Evolutionary conservation across 371 early-diverging fungal species (phyloP).

Genomic region (Mucor saturninus): DNA sequence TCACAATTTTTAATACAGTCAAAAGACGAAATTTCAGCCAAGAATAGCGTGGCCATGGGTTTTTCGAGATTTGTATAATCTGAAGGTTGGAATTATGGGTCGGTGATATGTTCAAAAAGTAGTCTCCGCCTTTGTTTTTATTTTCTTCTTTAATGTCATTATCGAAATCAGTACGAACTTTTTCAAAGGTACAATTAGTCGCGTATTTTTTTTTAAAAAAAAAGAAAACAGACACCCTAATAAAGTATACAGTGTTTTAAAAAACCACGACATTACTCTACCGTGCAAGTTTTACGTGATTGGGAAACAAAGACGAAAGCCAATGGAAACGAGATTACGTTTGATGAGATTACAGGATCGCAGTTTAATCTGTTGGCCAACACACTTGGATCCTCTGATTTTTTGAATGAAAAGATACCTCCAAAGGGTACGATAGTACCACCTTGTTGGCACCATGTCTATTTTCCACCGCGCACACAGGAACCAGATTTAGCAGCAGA

Average conservation of each 20-base stretch:
- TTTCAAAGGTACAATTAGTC: no score
- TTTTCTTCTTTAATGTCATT: no score
- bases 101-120: no score
- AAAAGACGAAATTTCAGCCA: no score
- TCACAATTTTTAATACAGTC: no score
- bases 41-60: no score
- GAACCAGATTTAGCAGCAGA: conserved; percentile 74
- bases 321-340: neutral
- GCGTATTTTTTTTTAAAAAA: no score
- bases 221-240: no score
- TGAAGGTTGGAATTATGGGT: no score
- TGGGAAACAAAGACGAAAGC: conserved; percentile 1
- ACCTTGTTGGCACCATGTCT: conserved; percentile 78
- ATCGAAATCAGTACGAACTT: no score
- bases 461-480: conserved; percentile 75
- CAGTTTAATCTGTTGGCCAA: conserved; percentile 36
- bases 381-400: conserved; percentile 31
- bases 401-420: conserved; percentile 24
- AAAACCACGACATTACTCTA: neutral
- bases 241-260: neutral
- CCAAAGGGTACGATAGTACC: conserved; percentile 58
- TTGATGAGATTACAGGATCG: conserved; percentile 39
- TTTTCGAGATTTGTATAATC: no score
- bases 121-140: no score
- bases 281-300: neutral